Evolutionary conservation across 306 rosid genomes (phyloP), one percentile per base, ranked within the genome.

Genomic region (Inga oerstediana): DNA sequence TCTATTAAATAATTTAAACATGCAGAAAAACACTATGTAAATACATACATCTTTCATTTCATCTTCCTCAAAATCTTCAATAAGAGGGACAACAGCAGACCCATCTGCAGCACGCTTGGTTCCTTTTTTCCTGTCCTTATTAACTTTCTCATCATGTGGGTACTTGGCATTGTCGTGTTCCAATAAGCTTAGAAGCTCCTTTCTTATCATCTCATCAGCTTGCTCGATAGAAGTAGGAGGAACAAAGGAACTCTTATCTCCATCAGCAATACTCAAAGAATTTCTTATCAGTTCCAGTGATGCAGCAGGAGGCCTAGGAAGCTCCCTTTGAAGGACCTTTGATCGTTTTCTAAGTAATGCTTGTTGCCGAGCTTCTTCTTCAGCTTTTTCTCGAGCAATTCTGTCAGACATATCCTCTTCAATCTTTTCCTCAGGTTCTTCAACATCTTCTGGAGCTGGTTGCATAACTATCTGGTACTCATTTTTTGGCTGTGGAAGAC

Each of bases 371-470:
- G 52, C 16, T 48, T 48, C 52, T 48, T 48, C 52, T 12, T 48
- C 52, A 10, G 12, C 15, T 48, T 48, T 48, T 48, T 48, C 15
- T 12, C 95, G 90, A 79, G 98, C 98, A n/a, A 93, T 45, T 87
- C 94, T 91, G 73, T 95, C 97, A 41, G 98, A 95, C 98, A 95
- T 95, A 79, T 95, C 98, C 86, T 95, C 98, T 84, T 95, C 97
- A 70, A 91, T 89, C 86, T 80, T 88, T 86, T 87, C 92, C 91
- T 90, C 98, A 0, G 89, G 89, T 83, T 91, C 97, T 66, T 95
- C 98, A 78, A 78, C 51, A 78, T 95, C 98, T 86, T 93, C 98
- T 32, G 86, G 89, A 87, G 85, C 88, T 32, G 97, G 98, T 81
- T 93, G 94, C 94, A 91, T 89, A 70, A 88, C 93, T 82, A 95